Conservation (phyloP, 2,329 filamentous ascomycete genomes). For the Ilyonectria mors-panacis region DNA sequence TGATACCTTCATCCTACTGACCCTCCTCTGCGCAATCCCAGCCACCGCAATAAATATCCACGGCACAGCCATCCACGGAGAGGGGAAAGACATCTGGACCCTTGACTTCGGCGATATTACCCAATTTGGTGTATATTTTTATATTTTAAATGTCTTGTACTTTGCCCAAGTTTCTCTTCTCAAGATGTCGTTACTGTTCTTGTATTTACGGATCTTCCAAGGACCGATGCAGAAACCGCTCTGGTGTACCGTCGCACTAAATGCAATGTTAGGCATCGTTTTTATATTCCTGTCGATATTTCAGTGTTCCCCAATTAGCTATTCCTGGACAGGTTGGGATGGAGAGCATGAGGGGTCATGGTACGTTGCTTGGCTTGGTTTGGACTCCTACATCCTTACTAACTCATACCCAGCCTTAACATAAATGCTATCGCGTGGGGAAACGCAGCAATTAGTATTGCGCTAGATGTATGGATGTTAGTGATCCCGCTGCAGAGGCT, state of each 20-base stretch:
- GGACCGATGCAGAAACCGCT: constrained; percentile 23
- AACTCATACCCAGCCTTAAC: constrained; percentile 48
- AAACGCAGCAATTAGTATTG: constrained; percentile 59
- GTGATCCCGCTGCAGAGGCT: constrained; percentile 58
- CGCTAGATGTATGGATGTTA: constrained; percentile 61
- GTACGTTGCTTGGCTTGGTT: constrained; percentile 17
- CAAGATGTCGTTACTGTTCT: constrained; percentile 34
- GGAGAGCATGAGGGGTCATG: constrained; percentile 57
- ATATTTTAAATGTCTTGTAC: constrained; percentile 27
- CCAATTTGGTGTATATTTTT: constrained; percentile 28
- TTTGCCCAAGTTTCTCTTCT: constrained; percentile 29
- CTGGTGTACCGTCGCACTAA: constrained; percentile 26
- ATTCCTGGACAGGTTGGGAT: constrained; percentile 60
- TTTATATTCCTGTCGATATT: constrained; percentile 54
- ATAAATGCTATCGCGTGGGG: constrained; percentile 58
- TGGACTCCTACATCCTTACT: neutral
- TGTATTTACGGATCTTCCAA: constrained; percentile 34
- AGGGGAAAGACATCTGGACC: constrained; percentile 35
- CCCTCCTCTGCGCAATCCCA: constrained; percentile 24
- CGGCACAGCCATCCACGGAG: constrained; percentile 31
- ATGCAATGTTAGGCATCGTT: constrained; percentile 43
- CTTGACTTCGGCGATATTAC: constrained; percentile 31
- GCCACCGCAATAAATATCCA: constrained; percentile 32
- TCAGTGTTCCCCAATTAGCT: constrained; percentile 56
- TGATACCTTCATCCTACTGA: constrained; percentile 31